phyloP scores from a whole-genome alignment of 2,329 filamentous ascomycete species.

The Cadophora sp. region DNA sequence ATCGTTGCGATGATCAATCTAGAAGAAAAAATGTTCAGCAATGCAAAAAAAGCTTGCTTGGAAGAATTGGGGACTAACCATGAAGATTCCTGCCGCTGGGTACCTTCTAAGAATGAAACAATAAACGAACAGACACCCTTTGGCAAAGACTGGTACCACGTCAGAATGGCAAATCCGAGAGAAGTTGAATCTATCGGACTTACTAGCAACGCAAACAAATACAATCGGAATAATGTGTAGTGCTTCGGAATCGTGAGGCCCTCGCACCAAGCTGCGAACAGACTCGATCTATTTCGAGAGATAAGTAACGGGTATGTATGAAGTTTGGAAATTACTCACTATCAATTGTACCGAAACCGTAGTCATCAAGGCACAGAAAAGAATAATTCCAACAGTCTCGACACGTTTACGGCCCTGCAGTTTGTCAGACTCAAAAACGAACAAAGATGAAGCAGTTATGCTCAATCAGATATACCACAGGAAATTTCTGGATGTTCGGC shows the following conservation, averaged over 20 bases:
- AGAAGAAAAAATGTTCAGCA: background rate
- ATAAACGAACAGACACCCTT: slow-evolving; percentile 59
- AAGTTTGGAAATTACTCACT: slow-evolving; percentile 47
- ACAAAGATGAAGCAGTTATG: slow-evolving; percentile 5
- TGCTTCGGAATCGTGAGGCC: slow-evolving; percentile 50
- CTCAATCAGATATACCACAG: slow-evolving; percentile 53
- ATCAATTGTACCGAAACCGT: slow-evolving; percentile 69
- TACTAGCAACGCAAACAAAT: slow-evolving; percentile 61
- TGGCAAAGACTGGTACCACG: slow-evolving; percentile 53
- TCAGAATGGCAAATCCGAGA: background rate
- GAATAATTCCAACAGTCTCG: slow-evolving; percentile 69
- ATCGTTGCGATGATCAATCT: slow-evolving; percentile 59
- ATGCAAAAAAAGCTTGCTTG: background rate
- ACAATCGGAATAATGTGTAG: slow-evolving; percentile 61
- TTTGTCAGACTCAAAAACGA: slow-evolving; percentile 16
- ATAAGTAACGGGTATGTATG: slow-evolving; percentile 8
- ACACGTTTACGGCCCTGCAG: slow-evolving; percentile 62
- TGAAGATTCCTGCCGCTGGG: slow-evolving; percentile 63
- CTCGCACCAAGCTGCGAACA: slow-evolving; percentile 56
- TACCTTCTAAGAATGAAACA: slow-evolving; percentile 60
- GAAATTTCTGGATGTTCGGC: slow-evolving; percentile 67
- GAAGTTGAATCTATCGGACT: slow-evolving; percentile 34
- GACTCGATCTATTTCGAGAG: slow-evolving; percentile 56
- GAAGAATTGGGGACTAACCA: slow-evolving; percentile 43
- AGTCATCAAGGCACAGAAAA: slow-evolving; percentile 71